Evolutionary conservation across 495 filamentous ascomycete species (phyloP).

Genomic region (Tuber calosporum): DNA sequence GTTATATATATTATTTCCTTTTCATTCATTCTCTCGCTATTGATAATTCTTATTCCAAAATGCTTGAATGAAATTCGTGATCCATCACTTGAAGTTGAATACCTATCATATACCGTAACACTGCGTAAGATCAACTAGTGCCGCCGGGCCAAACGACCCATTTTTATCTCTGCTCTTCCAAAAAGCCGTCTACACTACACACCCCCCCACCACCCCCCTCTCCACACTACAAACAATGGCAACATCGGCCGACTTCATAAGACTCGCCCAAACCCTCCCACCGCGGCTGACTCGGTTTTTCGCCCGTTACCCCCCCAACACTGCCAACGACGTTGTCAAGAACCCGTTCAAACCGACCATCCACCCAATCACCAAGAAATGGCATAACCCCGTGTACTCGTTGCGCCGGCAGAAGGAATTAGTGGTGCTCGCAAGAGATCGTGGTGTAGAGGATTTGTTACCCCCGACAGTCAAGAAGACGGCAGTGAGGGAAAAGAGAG

Average conservation of each 20-base stretch:
- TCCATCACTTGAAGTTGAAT: background rate
- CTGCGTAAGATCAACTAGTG: background rate
- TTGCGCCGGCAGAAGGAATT: slow-evolving; percentile 84
- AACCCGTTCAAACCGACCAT: slow-evolving; percentile 49
- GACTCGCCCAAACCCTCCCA: slow-evolving; percentile 62
- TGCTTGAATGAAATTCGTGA: background rate
- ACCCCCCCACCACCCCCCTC: slow-evolving; percentile 1
- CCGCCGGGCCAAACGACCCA: background rate
- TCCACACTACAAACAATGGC: slow-evolving; percentile 17
- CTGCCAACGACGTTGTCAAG: slow-evolving; percentile 43
- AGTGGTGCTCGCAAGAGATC: slow-evolving; percentile 71
- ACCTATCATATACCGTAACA: background rate
- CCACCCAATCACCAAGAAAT: slow-evolving; percentile 64
- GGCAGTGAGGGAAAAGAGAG: slow-evolving; percentile 57
- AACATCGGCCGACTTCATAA: slow-evolving; percentile 45
- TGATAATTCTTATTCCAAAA: background rate
- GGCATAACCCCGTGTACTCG: slow-evolving; percentile 73
- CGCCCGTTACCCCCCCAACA: slow-evolving; percentile 68
- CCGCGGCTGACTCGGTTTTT: slow-evolving; percentile 77
- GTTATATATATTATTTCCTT: background rate
- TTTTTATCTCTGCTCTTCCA: background rate
- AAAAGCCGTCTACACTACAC: background rate
- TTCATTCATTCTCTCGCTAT: background rate
- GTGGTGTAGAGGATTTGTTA: slow-evolving; percentile 76
- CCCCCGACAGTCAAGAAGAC: slow-evolving; percentile 71